Evolutionary conservation across 2,329 filamentous ascomycete genomes (phyloP).

Genomic region (Ophiocordyceps camponoti-rufipedis): DNA sequence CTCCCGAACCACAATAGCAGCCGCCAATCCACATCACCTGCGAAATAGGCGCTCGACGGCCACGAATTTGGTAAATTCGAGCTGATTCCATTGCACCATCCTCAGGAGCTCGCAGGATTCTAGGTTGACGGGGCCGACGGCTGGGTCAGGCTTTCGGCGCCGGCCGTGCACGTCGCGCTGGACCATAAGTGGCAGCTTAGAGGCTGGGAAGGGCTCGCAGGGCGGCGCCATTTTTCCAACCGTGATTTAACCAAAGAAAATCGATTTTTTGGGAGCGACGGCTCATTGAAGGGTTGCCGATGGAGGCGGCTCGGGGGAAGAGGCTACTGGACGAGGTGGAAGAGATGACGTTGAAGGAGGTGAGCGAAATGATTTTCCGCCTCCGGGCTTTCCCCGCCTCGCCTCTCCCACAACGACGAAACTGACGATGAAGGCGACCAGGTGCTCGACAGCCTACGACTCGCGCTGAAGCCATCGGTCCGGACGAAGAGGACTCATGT

Average conservation of each 20-base stretch:
- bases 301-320: slow-evolving; percentile 25
- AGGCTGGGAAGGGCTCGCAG: slow-evolving; percentile 33
- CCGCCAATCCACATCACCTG: slow-evolving; percentile 23
- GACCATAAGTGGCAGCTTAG: slow-evolving; percentile 28
- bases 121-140: slow-evolving; percentile 26
- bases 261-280: background rate
- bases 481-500: slow-evolving; percentile 19
- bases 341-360: slow-evolving; percentile 40
- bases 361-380: slow-evolving; percentile 15
- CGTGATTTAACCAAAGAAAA: too few species aligned
- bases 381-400: background rate
- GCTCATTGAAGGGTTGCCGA: slow-evolving; percentile 3
- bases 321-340: slow-evolving; percentile 35
- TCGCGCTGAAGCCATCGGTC: background rate
- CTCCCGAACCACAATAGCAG: background rate
- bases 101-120: slow-evolving; percentile 35
- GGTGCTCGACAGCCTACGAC: slow-evolving; percentile 4
- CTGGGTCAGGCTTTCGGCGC: slow-evolving; percentile 29
- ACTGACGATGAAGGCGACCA: background rate
- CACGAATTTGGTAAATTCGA: slow-evolving; percentile 22
- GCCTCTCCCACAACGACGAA: background rate
- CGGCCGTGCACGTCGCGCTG: slow-evolving; percentile 30
- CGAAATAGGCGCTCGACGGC: slow-evolving; percentile 41
- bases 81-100: slow-evolving; percentile 43
- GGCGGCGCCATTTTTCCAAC: slow-evolving; percentile 34